Base-by-base conservation (phyloP, 371 early-diverging fungal genomes). In the Funneliformis caledonium region DNA sequence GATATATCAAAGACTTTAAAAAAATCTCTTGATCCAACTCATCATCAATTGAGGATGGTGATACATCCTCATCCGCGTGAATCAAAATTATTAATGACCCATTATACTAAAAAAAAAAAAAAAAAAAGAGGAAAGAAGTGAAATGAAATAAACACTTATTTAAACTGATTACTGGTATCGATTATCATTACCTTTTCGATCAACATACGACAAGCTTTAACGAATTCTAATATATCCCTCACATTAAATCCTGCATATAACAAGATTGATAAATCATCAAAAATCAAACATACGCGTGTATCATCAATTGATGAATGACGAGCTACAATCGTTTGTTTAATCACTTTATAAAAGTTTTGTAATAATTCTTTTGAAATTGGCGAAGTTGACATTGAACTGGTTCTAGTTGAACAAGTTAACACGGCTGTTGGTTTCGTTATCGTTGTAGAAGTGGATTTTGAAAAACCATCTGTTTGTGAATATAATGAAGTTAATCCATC, bases 211-310 rank as follows among this genome's bases (percentile, higher is more conserved):
- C 90, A 84, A 37, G 87, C 88, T 5, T 86, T 81, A 4, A 90
- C 81, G 48, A 92, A 88, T 12, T 82, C 83, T 48, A 86, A 26
- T 3, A 91, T 85, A 26, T 89, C 85, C 11, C 79, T 75, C 22
- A 86, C 69, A 0, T 83, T 84, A 81, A 87, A 88, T 19, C 93
- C 93, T 43, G 86, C 86, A 82, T 88, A 88, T 42, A 90, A 70
- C 22, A 93, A 82, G 0, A 88, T 88, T 26, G 89, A 89, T 4
- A 91, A 83, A 82, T 93, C 94, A 75, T 93, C 94, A 56, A 93
- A 68, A 47, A 93, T 87, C 61, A 93, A 72, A 31, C 89, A 84
- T 10, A 89, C 84, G 16, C 85, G 85, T 56, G 83, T 56, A 43
- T 42, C 43, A 52, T 26, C 31, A 33, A 16, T 48, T 9, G 72